Evolutionary conservation across 768 basidiomycete genomes (phyloP).

Genomic region (Amanita pallidorosea): DNA sequence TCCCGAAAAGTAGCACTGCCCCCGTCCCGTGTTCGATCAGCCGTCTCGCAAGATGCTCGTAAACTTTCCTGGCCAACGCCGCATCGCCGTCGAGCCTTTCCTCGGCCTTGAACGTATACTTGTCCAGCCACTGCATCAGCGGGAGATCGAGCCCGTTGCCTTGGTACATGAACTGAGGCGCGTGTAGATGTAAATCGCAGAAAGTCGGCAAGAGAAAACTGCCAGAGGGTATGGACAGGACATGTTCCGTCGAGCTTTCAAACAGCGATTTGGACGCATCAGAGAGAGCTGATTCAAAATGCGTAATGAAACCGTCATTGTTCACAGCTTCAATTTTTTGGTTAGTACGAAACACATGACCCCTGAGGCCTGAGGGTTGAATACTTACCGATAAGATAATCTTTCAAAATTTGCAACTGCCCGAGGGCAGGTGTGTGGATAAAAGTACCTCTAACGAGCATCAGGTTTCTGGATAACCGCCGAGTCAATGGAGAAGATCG

Average conservation of each 20-base stretch:
- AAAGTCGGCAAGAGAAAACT: slow-evolving; percentile 72
- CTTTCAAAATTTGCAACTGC: slow-evolving; percentile 39
- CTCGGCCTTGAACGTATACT: slow-evolving; percentile 78
- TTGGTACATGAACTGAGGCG: slow-evolving; percentile 82
- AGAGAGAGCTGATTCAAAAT: slow-evolving; percentile 30
- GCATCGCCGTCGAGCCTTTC: slow-evolving; percentile 57
- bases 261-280: slow-evolving; percentile 20
- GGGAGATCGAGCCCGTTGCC: slow-evolving; percentile 82
- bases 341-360: not conserved
- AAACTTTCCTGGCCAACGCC: slow-evolving; percentile 53
- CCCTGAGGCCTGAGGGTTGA: no score
- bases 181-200: slow-evolving; percentile 78
- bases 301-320: slow-evolving; percentile 37
- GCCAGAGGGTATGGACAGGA: slow-evolving; percentile 32
- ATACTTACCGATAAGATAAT: slow-evolving; percentile 42
- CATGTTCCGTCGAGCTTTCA: slow-evolving; percentile 8
- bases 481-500: not conserved
- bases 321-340: slow-evolving; percentile 15
- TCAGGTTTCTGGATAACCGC: not conserved
- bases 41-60: slow-evolving; percentile 53
- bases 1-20: slow-evolving; percentile 71
- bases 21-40: slow-evolving; percentile 70
- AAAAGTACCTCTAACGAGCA: slow-evolving; percentile 33
- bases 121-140: slow-evolving; percentile 75
- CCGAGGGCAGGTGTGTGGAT: slow-evolving; percentile 47